These are phyloP conservation scores for Dovyalis caffra DNA, from an alignment of 345 rosid species.

Conservation along the genomic window DNA sequence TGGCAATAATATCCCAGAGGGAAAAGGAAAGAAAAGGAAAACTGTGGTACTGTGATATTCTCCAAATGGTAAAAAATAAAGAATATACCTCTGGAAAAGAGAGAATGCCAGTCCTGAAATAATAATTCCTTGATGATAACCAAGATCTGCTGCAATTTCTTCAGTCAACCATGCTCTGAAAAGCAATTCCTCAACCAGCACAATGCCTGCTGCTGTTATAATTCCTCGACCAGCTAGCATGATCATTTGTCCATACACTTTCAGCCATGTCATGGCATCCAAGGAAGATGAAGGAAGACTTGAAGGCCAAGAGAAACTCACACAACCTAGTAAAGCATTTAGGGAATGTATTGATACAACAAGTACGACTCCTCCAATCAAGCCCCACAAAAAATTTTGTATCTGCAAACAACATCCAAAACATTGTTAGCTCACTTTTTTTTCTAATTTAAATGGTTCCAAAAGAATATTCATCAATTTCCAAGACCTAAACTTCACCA, in stretches of 20 bases:
- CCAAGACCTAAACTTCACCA: neutral
- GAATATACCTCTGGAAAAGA: constrained; percentile 65
- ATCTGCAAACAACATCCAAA: constrained; percentile 45
- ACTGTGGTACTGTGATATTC: neutral
- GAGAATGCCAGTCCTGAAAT: constrained; percentile 75
- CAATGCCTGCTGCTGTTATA: constrained; percentile 58
- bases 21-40: neutral
- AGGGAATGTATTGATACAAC: constrained; percentile 56
- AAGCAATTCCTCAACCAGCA: constrained; percentile 79
- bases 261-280: constrained; percentile 43
- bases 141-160: constrained; percentile 76
- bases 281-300: constrained; percentile 45
- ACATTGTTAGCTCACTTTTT: constrained; percentile 8
- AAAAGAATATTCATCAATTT: neutral
- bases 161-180: constrained; percentile 85
- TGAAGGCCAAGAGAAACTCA: constrained; percentile 61
- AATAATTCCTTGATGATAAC: constrained; percentile 67
- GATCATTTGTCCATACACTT: constrained; percentile 41
- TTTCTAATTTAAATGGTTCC: neutral
- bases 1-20: neutral
- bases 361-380: constrained; percentile 64
- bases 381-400: constrained; percentile 50
- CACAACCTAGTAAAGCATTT: constrained; percentile 63
- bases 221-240: constrained; percentile 52
- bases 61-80: neutral